phyloP scores from a whole-genome alignment of 768 basidiomycete species.

The Fistulinella prunicolor region DNA sequence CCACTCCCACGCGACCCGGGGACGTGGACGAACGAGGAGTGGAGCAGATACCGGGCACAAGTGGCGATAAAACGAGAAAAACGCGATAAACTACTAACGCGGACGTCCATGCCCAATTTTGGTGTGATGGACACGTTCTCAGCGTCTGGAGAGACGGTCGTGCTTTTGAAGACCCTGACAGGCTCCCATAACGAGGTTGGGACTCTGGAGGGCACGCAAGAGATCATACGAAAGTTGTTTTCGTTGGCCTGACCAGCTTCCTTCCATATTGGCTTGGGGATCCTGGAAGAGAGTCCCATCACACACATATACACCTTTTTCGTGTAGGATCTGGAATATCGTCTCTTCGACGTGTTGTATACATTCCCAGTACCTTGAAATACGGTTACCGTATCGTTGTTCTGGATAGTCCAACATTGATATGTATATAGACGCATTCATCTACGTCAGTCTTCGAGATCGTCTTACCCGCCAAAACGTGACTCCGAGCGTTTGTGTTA shows the following conservation, averaged over 20 bases:
- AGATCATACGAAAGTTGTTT: slow-evolving; percentile 42
- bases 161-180: slow-evolving; percentile 52
- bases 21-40: slow-evolving; percentile 39
- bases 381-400: too few relatives aligned
- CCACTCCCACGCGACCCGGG: slow-evolving; percentile 31
- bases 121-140: slow-evolving; percentile 54
- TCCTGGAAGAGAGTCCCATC: too few relatives aligned
- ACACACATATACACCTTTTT: too few relatives aligned
- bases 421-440: too few relatives aligned
- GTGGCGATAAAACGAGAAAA: slow-evolving; percentile 38
- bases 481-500: too few relatives aligned
- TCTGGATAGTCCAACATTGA: too few relatives aligned
- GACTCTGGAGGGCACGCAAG: slow-evolving; percentile 66
- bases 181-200: slow-evolving; percentile 62
- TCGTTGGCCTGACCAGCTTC: slow-evolving; percentile 23
- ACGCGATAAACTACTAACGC: slow-evolving; percentile 46
- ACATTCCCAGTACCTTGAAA: too few relatives aligned
- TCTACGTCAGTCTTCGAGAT: too few relatives aligned
- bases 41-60: slow-evolving; percentile 40
- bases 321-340: too few relatives aligned
- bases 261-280: too few relatives aligned
- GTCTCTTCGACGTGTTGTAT: too few relatives aligned
- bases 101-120: slow-evolving; percentile 44
- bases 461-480: too few relatives aligned
- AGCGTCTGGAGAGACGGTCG: slow-evolving; percentile 44